Percentiles rank a stretch among this genome's conserved stretches.
These are phyloP conservation scores for Arabis hirsuta DNA, from an alignment of 345 rosid species.

Conservation along the genomic window DNA sequence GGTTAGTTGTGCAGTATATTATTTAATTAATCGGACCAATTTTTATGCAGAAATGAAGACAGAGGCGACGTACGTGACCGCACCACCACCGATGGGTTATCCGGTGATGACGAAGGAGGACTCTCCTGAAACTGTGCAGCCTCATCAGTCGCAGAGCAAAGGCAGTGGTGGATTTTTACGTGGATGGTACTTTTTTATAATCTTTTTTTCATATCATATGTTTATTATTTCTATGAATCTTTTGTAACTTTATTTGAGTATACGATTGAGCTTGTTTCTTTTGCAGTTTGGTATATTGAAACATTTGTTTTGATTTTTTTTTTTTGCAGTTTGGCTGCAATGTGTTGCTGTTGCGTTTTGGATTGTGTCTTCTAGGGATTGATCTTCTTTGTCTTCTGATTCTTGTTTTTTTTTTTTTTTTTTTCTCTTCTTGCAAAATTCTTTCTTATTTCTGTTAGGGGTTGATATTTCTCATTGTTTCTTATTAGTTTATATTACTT, in stretches of 20 bases:
- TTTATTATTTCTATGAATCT: background rate
- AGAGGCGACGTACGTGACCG: conserved; percentile 29
- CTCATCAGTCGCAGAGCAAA: conserved; percentile 28
- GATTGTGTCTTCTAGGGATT: conserved; percentile 33
- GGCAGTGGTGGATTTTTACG: conserved; percentile 35
- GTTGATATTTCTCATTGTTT: conserved; percentile 9
- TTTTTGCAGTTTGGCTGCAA: conserved; percentile 33
- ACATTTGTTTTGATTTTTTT: background rate
- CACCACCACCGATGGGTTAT: conserved; percentile 25
- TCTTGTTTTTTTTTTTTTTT: background rate
- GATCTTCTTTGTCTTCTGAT: background rate
- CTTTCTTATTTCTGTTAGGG: too few relatives aligned
- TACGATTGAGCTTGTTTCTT: background rate
- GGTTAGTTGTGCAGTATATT: background rate
- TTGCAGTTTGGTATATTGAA: background rate
- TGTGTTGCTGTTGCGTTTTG: conserved; percentile 38
- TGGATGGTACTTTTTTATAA: conserved; percentile 31
- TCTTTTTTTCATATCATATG: background rate
- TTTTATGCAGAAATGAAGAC: conserved; percentile 26
- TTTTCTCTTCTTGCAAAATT: background rate
- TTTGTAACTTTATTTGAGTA: too few relatives aligned
- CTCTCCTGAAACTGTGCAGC: conserved; percentile 28
- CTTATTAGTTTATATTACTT: background rate
- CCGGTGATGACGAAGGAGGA: conserved; percentile 17
- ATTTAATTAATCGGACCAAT: background rate